Evolutionary conservation across 169 alveolate genomes (phyloP), one percentile per base, ranked within the genome.

Genomic region (Cyclospora cayetanensis): DNA sequence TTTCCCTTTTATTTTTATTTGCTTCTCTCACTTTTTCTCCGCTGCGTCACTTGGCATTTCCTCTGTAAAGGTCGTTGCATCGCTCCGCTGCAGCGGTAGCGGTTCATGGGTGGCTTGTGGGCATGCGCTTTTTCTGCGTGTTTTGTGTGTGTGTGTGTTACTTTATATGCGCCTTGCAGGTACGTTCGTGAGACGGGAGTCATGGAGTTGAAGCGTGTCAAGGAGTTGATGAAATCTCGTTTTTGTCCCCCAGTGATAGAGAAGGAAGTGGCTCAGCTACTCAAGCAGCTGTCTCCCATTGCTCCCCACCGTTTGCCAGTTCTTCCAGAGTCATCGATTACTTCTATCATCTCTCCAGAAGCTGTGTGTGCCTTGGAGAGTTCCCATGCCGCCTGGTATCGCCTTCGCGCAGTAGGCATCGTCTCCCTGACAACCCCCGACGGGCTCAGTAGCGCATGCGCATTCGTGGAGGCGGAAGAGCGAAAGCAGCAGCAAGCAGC

Each of bases 281-380:
- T 95, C 52, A 93, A 94, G 91, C 95, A 91, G 50, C 79, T 95
- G 7, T 95, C 87, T 27, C 92, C 94, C 22, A 87, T 87, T 9
- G 90, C 93, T 12, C 90, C 90, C 9, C 93, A 80, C 46, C 90
- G 93, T 25, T 72, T 92, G 70, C 93, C 93, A 50, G 60, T 60
- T 39, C 72, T 95, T 34, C 93, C 91, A 27, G 98, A 96, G 80
- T 87, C 93, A 25, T 92, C 94, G 88, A 74, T 96, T n/a, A 95
- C 95, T 12, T 90, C 96, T n/a, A 94, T 96, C 50, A 95, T 96
- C 31, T 93, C 92, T 65, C 98, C 98, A 0, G 98, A 96, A 83
- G 55, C 91, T 12, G 93, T 96, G 22, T 96, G 98, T 74, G 90
- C 97, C 22, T 84, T 96, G 20, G 98, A 96, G 89, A 94, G 96